A percentile compares a stretch with the other conserved stretches of the same genome.
Evolutionary conservation across 2,329 filamentous ascomycete genomes (phyloP).

Genomic region (Neofusicoccum parvum): DNA sequence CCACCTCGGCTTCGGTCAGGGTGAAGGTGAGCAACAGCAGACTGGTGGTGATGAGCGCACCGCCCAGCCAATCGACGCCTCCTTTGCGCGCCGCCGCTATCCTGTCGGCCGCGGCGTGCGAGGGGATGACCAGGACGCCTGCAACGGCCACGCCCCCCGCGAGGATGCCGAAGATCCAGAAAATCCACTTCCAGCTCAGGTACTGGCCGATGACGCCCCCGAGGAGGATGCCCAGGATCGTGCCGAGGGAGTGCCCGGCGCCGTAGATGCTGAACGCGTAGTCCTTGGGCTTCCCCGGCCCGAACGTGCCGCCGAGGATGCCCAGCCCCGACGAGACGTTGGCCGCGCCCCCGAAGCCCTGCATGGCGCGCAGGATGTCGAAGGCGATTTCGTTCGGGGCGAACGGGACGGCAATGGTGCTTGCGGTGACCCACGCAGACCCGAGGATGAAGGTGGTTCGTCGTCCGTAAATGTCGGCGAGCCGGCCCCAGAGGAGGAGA

Average conservation of each 20-base stretch:
- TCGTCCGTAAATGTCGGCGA: constrained; percentile 69
- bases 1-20: constrained; percentile 69
- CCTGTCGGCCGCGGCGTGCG: constrained; percentile 36
- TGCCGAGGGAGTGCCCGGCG: constrained; percentile 66
- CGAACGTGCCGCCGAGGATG: constrained; percentile 68
- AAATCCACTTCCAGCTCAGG: constrained; percentile 38
- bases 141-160: constrained; percentile 59
- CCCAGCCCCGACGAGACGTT: constrained; percentile 73
- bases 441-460: constrained; percentile 66
- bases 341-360: constrained; percentile 68
- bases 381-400: constrained; percentile 68
- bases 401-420: constrained; percentile 64
- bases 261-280: constrained; percentile 68
- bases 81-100: constrained; percentile 21
- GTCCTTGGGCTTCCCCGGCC: constrained; percentile 68
- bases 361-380: constrained; percentile 66
- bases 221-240: constrained; percentile 63
- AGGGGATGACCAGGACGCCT: constrained; percentile 63
- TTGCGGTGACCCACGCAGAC: constrained; percentile 63
- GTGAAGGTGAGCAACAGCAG: constrained; percentile 67
- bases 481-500: constrained; percentile 64
- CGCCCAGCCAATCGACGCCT: constrained; percentile 67
- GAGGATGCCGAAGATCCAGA: constrained; percentile 63
- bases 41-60: constrained; percentile 62
- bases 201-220: constrained; percentile 66